Percentiles rank a stretch among this genome's conserved stretches.
phyloP scores from a whole-genome alignment of 2,329 filamentous ascomycete genomes.

The Colletotrichum acutatum region DNA sequence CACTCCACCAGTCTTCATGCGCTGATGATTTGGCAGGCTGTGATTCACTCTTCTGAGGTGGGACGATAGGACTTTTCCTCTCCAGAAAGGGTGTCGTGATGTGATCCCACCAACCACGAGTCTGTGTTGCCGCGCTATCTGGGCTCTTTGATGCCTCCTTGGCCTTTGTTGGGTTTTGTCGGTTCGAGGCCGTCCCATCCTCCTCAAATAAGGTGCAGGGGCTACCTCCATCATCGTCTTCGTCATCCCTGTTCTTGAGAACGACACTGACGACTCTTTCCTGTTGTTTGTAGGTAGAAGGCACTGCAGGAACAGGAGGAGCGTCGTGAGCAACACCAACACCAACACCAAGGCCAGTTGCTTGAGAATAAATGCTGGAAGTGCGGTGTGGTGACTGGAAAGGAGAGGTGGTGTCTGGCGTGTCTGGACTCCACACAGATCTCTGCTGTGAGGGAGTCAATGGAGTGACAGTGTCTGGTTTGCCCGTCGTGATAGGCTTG shows the following conservation, averaged over 20 bases:
- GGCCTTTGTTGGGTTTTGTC: conserved; percentile 51
- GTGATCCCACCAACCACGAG: conserved; percentile 82
- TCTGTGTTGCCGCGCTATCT: conserved; percentile 66
- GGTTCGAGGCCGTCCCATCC: conserved; percentile 60
- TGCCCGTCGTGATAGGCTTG: conserved; percentile 22
- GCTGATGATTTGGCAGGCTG: conserved; percentile 42
- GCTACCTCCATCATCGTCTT: conserved; percentile 65
- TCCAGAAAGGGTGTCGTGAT: conserved; percentile 76
- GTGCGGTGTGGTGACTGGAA: conserved; percentile 55
- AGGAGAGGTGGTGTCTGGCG: conserved; percentile 60
- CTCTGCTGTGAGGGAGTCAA: conserved; percentile 50
- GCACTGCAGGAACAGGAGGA: conserved; percentile 71
- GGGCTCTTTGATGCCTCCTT: conserved; percentile 51
- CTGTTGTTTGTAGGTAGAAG: conserved; percentile 53
- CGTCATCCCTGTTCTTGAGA: conserved; percentile 53
- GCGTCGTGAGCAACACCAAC: conserved; percentile 45
- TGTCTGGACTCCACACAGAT: conserved; percentile 72
- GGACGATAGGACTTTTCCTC: conserved; percentile 42
- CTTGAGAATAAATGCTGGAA: conserved; percentile 72
- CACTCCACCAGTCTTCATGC: conserved; percentile 52
- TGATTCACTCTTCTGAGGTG: conserved; percentile 30
- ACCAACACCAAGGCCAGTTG: conserved; percentile 50
- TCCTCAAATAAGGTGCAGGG: conserved; percentile 78
- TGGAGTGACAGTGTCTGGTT: conserved; percentile 39
- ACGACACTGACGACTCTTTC: conserved; percentile 42